A percentile compares a stretch with the other conserved stretches of the same genome.
These are phyloP conservation scores for Arabidopsis thaliana DNA, from an alignment of 345 rosid species.

Conservation along the genomic window TAIR10.1 NC_003071.7:16338501-16339000, in stretches of 20 bases:
- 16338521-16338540: constrained; percentile 21
- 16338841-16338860: constrained; percentile 49
- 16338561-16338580: constrained; percentile 36
- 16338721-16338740: constrained; percentile 32
- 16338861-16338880: constrained; percentile 50
- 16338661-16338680: constrained; percentile 35
- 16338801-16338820: constrained; percentile 46
- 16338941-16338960: constrained; percentile 21
- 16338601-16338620: constrained; percentile 37
- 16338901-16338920: constrained; percentile 20
- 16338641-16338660: constrained; percentile 47
- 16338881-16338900: constrained; percentile 43
- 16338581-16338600: constrained; percentile 42
- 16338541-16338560: constrained; percentile 39
- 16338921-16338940: constrained; percentile 30
- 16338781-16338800: constrained; percentile 45
- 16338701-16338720: constrained; percentile 42
- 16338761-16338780: constrained; percentile 45
- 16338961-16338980: constrained; percentile 25
- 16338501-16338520: constrained; percentile 8
- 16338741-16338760: constrained; percentile 14
- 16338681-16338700: constrained; percentile 45
- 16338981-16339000: constrained; percentile 35
- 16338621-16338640: constrained; percentile 42
- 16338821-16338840: constrained; percentile 51